A percentile compares a stretch with the other conserved stretches of the same genome.
Conservation (phyloP, 176 grass and related monocot species). For the Saccharum officinarum region DNA sequence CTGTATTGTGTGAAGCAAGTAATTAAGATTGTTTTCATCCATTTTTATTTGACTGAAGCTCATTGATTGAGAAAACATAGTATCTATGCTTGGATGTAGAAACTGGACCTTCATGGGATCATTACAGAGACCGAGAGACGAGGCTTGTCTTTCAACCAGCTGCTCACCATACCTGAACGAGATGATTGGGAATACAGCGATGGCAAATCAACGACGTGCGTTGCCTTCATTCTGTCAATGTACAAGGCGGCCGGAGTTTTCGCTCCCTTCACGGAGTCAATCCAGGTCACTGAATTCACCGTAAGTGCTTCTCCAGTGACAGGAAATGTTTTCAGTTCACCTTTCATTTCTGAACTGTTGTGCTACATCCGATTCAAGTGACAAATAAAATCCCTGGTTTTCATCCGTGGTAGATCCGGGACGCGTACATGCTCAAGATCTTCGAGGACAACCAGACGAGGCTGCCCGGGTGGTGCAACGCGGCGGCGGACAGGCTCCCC, state of each 20-base stretch:
- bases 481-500: conserved; percentile 49
- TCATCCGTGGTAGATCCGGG: conserved; percentile 55
- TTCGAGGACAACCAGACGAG: conserved; percentile 87
- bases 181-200: conserved; percentile 99
- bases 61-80: not conserved
- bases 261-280: conserved; percentile 64
- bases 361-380: not conserved
- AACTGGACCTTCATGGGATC: conserved; percentile 80
- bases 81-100: conserved; percentile 42
- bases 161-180: conserved; percentile 86
- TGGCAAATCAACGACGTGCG: conserved; percentile 92
- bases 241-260: conserved; percentile 93
- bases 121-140: conserved; percentile 77
- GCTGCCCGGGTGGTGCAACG: conserved; percentile 81
- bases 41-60: not conserved
- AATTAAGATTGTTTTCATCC: not conserved
- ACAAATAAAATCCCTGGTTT: not conserved
- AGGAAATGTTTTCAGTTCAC: not conserved
- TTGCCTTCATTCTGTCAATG: conserved; percentile 85
- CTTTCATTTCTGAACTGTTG: not conserved
- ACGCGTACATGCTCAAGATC: conserved; percentile 93
- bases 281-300: conserved; percentile 98
- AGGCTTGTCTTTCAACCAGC: conserved; percentile 88
- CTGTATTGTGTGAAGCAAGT: not conserved
- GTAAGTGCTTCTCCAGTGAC: conserved; percentile 39